Evolutionary conservation across 257 asterid genomes (phyloP), one percentile per base, ranked within the genome.

Genomic region (Orobanche coerulescens): DNA sequence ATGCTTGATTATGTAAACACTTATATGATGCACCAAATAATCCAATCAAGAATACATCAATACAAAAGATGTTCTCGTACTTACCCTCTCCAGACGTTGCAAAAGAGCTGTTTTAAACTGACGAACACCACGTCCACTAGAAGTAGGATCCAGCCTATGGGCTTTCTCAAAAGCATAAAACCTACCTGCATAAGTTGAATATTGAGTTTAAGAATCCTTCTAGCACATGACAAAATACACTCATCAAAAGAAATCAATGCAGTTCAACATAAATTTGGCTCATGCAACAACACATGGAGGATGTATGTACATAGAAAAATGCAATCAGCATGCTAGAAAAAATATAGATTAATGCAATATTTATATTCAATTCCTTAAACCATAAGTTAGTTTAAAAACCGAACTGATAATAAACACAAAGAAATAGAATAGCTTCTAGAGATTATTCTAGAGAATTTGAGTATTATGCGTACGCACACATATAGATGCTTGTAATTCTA

Each of bases 81-180:
- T 77, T 76, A 91, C 98, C 81, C 94, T 82, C 75, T 91, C 98
- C 63, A 91, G 84, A 8, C 95, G 94, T 71, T 91, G 96, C 80
- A 91, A 59, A 67, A 91, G 96, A 66, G 97, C 94, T 20, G 97
- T 91, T 80, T 91, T 91, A 75, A 91, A 91, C 70, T 91, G 97
- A 42, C 97, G 92, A 55, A 91, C 98, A 71, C 98, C 98, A 64
- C 98, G 96, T 53, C 98, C 98, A 72, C 96, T 91, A 1, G 98
- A 91, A 61, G 84, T 87, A 61, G 98, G 98, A 71, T 91, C 98
- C 83, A 91, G 66, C 65, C 84, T 83, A 72, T 91, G 98, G 62
- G 98, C 98, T 75, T 91, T 91, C 66, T 88, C 96, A 71, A 91
- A 91, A 68, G 98, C 98, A 82, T 91, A 91, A 79, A 91, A 91